phyloP scores from a whole-genome alignment of 208 protist species.

The Trypanosoma mega region DNA sequence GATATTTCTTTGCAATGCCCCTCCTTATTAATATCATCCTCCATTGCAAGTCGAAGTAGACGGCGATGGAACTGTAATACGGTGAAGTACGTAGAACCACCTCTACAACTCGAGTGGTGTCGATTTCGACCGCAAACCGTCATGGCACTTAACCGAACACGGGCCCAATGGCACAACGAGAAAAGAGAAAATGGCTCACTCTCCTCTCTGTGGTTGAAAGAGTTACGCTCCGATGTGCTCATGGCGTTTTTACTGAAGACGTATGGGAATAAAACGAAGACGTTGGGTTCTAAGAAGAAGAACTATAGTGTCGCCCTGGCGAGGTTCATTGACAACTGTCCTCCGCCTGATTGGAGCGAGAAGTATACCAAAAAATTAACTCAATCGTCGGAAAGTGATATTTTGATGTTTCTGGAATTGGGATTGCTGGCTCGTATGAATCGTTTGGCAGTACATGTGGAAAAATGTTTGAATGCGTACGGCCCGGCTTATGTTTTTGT shows the following conservation, averaged over 20 bases:
- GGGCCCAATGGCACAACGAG: background rate
- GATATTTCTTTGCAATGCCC: background rate
- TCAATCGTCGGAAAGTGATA: background rate
- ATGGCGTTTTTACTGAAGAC: background rate
- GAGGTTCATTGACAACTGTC: constrained; percentile 2
- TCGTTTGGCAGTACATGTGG: background rate
- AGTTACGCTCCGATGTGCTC: constrained; percentile 5
- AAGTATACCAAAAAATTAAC: background rate
- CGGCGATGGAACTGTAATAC: background rate
- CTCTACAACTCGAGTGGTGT: background rate
- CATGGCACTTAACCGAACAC: constrained; percentile 13
- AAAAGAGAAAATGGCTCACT: background rate
- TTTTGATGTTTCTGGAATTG: constrained; percentile 4
- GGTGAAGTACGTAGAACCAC: background rate
- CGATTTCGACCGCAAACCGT: constrained; percentile 8
- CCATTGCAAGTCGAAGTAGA: background rate
- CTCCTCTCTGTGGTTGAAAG: constrained; percentile 2
- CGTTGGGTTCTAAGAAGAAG: background rate
- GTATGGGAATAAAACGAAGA: background rate
- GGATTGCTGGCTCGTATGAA: constrained; percentile 10
- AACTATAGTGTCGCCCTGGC: background rate
- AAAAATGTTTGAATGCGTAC: constrained; percentile 2
- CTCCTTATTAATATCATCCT: background rate
- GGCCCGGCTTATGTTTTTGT: constrained; percentile 8
- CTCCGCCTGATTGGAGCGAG: background rate